Conservation (phyloP, 2,329 filamentous ascomycete species). For the Sordariomycetes sp. region DNA sequence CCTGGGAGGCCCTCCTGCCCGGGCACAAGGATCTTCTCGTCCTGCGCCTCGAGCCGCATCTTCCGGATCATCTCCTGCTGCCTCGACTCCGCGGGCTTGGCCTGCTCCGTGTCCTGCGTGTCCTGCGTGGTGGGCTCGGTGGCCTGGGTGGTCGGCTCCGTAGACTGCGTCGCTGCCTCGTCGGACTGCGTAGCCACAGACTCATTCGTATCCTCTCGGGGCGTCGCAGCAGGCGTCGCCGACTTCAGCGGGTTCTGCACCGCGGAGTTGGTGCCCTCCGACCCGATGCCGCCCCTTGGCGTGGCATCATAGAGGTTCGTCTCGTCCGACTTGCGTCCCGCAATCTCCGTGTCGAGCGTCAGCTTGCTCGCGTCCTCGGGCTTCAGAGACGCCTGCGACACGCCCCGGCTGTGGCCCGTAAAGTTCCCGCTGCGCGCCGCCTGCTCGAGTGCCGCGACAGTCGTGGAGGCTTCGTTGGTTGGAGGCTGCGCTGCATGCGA, state of each 20-base stretch:
- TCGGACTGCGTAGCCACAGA: neutral
- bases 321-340: slow-evolving; percentile 9
- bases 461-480: neutral
- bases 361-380: slow-evolving; percentile 7
- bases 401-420: neutral
- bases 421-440: neutral
- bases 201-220: neutral
- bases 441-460: neutral
- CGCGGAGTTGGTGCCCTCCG: neutral
- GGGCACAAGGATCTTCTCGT: slow-evolving; percentile 41
- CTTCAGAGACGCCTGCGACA: slow-evolving; percentile 5
- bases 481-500: neutral
- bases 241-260: neutral
- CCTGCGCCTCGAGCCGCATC: slow-evolving; percentile 28
- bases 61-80: neutral
- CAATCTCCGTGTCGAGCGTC: neutral
- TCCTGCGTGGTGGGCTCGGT: slow-evolving; percentile 1
- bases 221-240: neutral
- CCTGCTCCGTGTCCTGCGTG: slow-evolving; percentile 2
- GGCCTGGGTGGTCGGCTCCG: slow-evolving; percentile 3
- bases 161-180: neutral
- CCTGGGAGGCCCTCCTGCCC: slow-evolving; percentile 13
- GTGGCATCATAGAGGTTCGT: slow-evolving; percentile 24
- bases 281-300: slow-evolving; percentile 10
- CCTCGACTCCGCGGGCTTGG: slow-evolving; percentile 3